These are phyloP conservation scores for Lentinula boryana DNA, from an alignment of 768 basidiomycete genomes.

Conservation along the genomic window DNA sequence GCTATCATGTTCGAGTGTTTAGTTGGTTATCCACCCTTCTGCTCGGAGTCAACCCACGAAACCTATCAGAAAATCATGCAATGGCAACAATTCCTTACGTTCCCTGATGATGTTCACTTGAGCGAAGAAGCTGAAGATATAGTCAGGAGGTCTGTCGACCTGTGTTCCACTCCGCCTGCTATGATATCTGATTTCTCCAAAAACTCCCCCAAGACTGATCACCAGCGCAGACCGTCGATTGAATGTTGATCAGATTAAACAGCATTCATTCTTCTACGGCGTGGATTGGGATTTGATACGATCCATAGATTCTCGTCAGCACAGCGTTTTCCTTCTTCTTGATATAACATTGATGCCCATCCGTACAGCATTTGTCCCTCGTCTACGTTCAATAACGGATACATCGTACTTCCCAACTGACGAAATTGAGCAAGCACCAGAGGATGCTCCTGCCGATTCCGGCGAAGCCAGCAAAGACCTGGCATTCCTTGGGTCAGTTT, in stretches of 20 bases:
- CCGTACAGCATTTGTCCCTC: conserved; percentile 74
- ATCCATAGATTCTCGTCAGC: conserved; percentile 71
- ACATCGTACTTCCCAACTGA: conserved; percentile 99
- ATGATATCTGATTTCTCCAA: background rate
- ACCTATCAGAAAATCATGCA: conserved; percentile 98
- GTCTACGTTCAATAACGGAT: conserved; percentile 87
- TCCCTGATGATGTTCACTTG: conserved; percentile 93
- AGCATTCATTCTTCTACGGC: conserved; percentile 90
- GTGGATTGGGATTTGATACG: conserved; percentile 91
- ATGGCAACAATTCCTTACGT: conserved; percentile 80
- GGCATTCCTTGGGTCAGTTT: conserved; percentile 58
- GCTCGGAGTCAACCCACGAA: conserved; percentile 89
- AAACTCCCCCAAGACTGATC: conserved; percentile 51
- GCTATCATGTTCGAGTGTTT: conserved; percentile 98
- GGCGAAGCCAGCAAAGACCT: conserved; percentile 48
- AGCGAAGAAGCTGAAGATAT: conserved; percentile 89
- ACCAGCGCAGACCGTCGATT: conserved; percentile 78
- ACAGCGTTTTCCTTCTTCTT: background rate
- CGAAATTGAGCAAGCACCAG: conserved; percentile 74
- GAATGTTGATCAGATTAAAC: conserved; percentile 81
- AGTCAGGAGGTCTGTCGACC: conserved; percentile 55
- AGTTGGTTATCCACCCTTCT: conserved; percentile 96
- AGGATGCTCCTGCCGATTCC: conserved; percentile 34
- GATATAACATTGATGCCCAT: background rate
- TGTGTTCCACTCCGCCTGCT: background rate